Evolutionary conservation across 495 filamentous ascomycete species (phyloP), one percentile per base, ranked within the genome.

Genomic region (Penicillium atrosanguineum): DNA sequence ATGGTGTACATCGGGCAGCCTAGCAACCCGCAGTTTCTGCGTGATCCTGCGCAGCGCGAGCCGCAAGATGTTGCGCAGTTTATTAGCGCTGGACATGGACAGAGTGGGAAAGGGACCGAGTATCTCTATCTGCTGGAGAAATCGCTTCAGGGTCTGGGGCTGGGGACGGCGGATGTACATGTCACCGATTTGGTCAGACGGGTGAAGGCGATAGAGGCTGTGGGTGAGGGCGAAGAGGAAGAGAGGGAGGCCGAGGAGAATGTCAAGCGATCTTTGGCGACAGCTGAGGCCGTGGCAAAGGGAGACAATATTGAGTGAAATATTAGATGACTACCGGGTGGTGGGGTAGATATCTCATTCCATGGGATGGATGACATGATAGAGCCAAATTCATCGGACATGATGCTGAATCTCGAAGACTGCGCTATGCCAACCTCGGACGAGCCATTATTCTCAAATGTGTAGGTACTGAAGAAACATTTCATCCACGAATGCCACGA

Each of bases 1-100:
- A 76, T 96, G 56, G 90, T 97, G 0, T 99, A 99, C 67, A 97
- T 99, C 65, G 95, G 95, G 11, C 89, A 93, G 3, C 95, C 95
- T 0, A 80, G 82, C 15, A 99, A 99, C 62, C 90, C 92, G 44
- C 95, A 97, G 63, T 99, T 99, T 67, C 76, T 91, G 36, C 69
- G 73, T 15, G 69, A 76, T 3, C 58, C 60, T 0, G 89, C 88
- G 0, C 83, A 80, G 7, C 91, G 94, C 56, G 83, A 92, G 40
- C 90, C 88, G 6, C 81, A 92, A 63, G 75, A 79, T 45, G 84
- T 99, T 45, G 95, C 94, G 37, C 80, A 86, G 69, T 89, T 93
- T 64, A 97, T 99, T 57, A 82, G 83, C 61, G 76, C 75, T 41
- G 86, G 87, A 55, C 67, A 71, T 29, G 95, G 95, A 0, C 88